These are phyloP conservation scores for Cubamyces sp. DNA, from an alignment of 768 basidiomycete genomes.

Conservation along the genomic window DNA sequence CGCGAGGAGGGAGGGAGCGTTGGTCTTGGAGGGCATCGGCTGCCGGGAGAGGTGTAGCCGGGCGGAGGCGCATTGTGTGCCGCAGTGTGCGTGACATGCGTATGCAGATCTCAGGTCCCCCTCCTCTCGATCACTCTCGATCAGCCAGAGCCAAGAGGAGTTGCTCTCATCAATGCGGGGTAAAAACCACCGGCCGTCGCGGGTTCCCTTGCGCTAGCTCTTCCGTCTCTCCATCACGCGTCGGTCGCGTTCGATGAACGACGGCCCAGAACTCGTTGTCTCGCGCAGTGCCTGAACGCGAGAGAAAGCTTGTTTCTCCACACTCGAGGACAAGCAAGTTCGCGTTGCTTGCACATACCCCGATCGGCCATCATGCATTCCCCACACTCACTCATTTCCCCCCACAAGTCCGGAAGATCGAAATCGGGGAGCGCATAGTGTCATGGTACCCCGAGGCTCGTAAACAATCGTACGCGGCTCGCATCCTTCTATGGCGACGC, in stretches of 20 bases:
- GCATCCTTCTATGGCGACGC: neutral
- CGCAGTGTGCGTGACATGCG: neutral
- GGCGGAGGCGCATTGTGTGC: conserved; percentile 3
- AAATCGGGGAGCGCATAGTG: neutral
- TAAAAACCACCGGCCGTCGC: conserved; percentile 7
- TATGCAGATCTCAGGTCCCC: neutral
- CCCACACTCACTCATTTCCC: neutral
- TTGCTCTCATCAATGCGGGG: conserved; percentile 11
- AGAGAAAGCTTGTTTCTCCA: neutral
- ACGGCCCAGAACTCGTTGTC: neutral
- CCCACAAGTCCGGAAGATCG: neutral
- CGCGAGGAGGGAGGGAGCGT: neutral
- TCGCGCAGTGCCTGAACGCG: neutral
- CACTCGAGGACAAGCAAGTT: neutral
- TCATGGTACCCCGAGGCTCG: neutral
- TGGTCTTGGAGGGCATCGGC: neutral
- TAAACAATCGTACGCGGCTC: conserved; percentile 5
- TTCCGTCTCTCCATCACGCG: neutral
- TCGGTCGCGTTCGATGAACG: neutral
- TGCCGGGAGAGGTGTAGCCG: conserved; percentile 4
- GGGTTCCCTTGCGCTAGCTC: neutral
- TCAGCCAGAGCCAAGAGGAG: conserved; percentile 9
- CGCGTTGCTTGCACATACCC: neutral
- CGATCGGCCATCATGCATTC: neutral
- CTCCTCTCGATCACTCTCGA: conserved; percentile 1